Conservation (phyloP, 108 stramenopile species). For the Cyclotella choctawhatcheeana region DNA sequence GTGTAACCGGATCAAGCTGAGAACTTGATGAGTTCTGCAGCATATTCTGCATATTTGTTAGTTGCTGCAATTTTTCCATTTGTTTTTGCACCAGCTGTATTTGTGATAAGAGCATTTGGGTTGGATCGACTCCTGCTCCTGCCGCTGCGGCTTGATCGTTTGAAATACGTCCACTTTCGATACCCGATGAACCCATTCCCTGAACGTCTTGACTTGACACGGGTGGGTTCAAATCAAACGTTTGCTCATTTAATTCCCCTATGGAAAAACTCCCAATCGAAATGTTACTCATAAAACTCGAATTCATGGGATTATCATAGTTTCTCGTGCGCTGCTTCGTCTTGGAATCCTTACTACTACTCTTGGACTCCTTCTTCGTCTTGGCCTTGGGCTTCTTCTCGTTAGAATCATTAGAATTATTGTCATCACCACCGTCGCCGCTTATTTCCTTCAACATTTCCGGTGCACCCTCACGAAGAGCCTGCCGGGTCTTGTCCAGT, state of each 20-base stretch:
- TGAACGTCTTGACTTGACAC: slow-evolving; percentile 10
- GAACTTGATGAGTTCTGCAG: background rate
- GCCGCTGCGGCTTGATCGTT: too few relatives aligned
- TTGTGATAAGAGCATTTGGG: slow-evolving; percentile 1
- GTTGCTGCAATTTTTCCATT: slow-evolving; percentile 11
- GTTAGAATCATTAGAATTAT: background rate
- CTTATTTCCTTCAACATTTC: slow-evolving; percentile 69
- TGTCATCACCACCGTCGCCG: slow-evolving; percentile 17
- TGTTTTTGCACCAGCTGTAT: slow-evolving; percentile 16
- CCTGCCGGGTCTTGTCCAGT: slow-evolving; percentile 87
- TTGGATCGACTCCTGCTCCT: too few relatives aligned
- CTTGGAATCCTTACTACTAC: background rate
- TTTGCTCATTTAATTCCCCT: slow-evolving; percentile 6
- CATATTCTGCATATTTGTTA: slow-evolving; percentile 2
- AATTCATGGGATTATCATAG: background rate
- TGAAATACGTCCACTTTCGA: too few relatives aligned
- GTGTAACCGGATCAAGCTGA: background rate
- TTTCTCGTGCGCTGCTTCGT: background rate
- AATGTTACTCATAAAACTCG: slow-evolving; percentile 14
- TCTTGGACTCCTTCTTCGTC: background rate
- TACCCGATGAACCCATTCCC: too few relatives aligned
- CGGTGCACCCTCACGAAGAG: slow-evolving; percentile 85
- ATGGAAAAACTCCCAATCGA: slow-evolving; percentile 19
- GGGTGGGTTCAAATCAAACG: background rate
- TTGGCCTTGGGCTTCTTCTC: slow-evolving; percentile 5